Conservation (phyloP, 768 basidiomycete species). For the Russula ochroleuca region DNA sequence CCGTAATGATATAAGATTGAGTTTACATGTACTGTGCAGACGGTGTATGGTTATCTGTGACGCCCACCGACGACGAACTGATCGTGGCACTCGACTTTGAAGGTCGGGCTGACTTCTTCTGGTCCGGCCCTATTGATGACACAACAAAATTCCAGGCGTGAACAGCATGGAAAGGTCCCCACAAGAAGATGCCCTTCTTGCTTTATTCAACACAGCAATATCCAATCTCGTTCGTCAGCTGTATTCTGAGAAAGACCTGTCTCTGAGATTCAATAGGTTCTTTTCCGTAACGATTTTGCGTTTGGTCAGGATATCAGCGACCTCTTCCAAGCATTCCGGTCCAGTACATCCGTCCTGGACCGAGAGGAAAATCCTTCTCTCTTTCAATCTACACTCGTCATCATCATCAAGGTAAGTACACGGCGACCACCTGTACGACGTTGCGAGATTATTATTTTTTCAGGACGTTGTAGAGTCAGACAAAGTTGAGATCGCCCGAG, state of each 20-base stretch:
- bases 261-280: slow-evolving; percentile 40
- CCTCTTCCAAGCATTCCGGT: slow-evolving; percentile 59
- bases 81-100: slow-evolving; percentile 64
- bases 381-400: slow-evolving; percentile 54
- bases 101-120: slow-evolving; percentile 35
- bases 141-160: slow-evolving; percentile 39
- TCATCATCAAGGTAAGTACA: slow-evolving; percentile 54
- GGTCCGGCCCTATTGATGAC: not conserved
- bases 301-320: slow-evolving; percentile 57
- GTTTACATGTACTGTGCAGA: slow-evolving; percentile 33
- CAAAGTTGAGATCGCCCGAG: slow-evolving; percentile 51
- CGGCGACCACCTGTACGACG: too few relatives aligned
- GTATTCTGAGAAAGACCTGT: not conserved
- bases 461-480: slow-evolving; percentile 63
- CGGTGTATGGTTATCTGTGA: slow-evolving; percentile 66
- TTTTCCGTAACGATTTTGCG: slow-evolving; percentile 64
- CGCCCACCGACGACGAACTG: slow-evolving; percentile 51
- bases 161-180: slow-evolving; percentile 60
- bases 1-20: not conserved
- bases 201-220: slow-evolving; percentile 60
- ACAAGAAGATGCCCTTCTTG: slow-evolving; percentile 59
- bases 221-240: slow-evolving; percentile 49
- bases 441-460: too few relatives aligned
- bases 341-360: slow-evolving; percentile 52
- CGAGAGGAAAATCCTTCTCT: slow-evolving; percentile 54